Evolutionary conservation across 352 stramenopile species (phyloP).

Genomic region (Phytophthora meadii): DNA sequence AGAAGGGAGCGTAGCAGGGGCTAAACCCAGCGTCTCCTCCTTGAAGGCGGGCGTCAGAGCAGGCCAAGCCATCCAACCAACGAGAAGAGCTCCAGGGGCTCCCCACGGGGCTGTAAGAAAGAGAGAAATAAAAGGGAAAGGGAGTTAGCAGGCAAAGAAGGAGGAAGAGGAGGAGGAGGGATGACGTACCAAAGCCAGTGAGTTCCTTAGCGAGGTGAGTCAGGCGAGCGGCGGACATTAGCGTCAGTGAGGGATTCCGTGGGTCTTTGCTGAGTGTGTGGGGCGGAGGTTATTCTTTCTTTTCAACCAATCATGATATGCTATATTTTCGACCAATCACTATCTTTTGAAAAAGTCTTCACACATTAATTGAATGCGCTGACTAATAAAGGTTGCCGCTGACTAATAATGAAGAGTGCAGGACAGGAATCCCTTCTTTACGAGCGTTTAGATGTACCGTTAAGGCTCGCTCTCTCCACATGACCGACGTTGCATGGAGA

Average conservation of each 20-base stretch:
- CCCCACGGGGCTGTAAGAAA: constrained; percentile 52
- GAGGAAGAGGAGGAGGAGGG: neutral
- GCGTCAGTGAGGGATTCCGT: constrained; percentile 14
- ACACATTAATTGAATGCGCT: too few relatives aligned
- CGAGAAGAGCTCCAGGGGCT: constrained; percentile 53
- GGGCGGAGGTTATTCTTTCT: neutral
- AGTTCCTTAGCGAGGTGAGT: constrained; percentile 64
- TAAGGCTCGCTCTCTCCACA: too few relatives aligned
- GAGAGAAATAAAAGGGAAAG: neutral
- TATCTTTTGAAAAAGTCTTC: too few relatives aligned
- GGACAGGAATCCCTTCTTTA: too few relatives aligned
- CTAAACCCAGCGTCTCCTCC: constrained; percentile 74
- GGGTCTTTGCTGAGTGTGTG: constrained; percentile 6
- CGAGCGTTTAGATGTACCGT: too few relatives aligned
- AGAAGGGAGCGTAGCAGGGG: constrained; percentile 30
- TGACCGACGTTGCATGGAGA: too few relatives aligned
- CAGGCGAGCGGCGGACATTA: constrained; percentile 43
- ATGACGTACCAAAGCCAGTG: constrained; percentile 51
- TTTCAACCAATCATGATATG: too few relatives aligned
- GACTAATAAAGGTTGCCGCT: too few relatives aligned
- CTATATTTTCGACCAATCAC: too few relatives aligned
- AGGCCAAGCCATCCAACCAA: constrained; percentile 77
- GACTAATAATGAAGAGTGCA: too few relatives aligned
- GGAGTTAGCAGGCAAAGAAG: neutral
- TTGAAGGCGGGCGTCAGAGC: constrained; percentile 77